phyloP scores from a whole-genome alignment of 148 eudicot genomes.

The Silene latifolia region DNA sequence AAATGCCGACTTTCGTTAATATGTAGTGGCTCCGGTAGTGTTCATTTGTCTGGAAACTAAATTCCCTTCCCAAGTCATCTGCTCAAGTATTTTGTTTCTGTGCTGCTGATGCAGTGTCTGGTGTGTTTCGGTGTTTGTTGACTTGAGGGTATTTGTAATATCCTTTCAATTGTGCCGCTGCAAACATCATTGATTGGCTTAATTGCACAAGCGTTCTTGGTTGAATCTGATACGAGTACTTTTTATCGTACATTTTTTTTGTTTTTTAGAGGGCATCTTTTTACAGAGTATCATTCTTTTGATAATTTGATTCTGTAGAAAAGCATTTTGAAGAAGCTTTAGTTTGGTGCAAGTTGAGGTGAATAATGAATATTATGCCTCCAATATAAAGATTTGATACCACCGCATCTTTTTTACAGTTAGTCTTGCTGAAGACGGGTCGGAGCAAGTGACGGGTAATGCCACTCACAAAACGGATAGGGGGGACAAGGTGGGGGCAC shows the following conservation, averaged over 20 bases:
- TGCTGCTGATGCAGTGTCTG: background rate
- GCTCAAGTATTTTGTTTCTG: slow-evolving; percentile 1
- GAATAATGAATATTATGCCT: too few species aligned
- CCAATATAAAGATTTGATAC: too few species aligned
- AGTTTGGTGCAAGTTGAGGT: background rate
- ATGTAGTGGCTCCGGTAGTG: slow-evolving; percentile 16
- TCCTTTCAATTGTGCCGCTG: background rate
- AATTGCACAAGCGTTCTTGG: background rate
- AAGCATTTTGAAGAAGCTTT: background rate
- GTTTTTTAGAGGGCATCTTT: background rate
- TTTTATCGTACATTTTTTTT: background rate
- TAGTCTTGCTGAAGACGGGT: too few species aligned
- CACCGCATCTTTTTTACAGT: too few species aligned
- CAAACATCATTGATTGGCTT: background rate
- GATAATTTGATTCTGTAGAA: background rate
- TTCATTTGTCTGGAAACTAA: slow-evolving; percentile 9
- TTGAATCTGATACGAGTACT: background rate
- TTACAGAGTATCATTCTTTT: background rate
- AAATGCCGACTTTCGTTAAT: slow-evolving; percentile 18
- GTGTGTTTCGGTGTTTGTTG: background rate
- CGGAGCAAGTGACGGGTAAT: too few species aligned
- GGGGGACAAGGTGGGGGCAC: too few species aligned
- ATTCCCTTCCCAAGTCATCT: background rate
- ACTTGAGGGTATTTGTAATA: background rate
- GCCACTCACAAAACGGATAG: too few species aligned